Conservation (phyloP, 768 basidiomycete species). For the Leccinum disarticulatum region DNA sequence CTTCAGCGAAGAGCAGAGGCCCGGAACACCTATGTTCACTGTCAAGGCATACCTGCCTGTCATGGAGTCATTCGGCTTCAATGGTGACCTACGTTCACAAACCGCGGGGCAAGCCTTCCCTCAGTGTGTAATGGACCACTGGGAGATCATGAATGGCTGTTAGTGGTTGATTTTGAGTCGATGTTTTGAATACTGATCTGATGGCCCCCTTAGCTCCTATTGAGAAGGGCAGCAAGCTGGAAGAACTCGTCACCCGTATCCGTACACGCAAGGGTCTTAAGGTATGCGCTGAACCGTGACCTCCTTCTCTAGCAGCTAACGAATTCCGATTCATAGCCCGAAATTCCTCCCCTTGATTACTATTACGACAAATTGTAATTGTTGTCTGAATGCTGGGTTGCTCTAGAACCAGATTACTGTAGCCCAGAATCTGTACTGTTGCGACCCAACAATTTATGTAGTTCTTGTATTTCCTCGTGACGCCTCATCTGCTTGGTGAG, state of each 20-base stretch:
- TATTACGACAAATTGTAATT: constrained; percentile 92
- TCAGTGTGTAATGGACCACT: constrained; percentile 91
- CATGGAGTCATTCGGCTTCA: constrained; percentile 95
- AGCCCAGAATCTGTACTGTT: constrained; percentile 9
- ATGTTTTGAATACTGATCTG: constrained; percentile 2
- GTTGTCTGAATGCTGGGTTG: constrained; percentile 1
- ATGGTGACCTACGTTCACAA: constrained; percentile 87
- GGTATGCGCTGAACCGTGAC: constrained; percentile 38
- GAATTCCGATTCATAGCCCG: constrained; percentile 51
- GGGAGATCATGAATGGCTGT: constrained; percentile 84
- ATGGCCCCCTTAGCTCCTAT: constrained; percentile 49
- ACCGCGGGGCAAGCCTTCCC: constrained; percentile 99
- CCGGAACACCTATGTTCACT: constrained; percentile 99
- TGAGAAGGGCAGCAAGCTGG: constrained; percentile 91
- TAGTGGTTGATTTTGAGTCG: constrained; percentile 31
- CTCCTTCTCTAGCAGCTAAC: constrained; percentile 7
- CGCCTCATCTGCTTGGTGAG: background rate
- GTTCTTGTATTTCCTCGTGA: constrained; percentile 12
- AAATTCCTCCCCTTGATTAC: constrained; percentile 81
- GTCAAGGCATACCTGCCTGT: constrained; percentile 97
- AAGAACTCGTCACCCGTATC: constrained; percentile 78
- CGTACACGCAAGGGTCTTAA: constrained; percentile 95
- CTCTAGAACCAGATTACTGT: constrained; percentile 10
- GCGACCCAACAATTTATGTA: constrained; percentile 19
- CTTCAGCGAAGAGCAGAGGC: constrained; percentile 94